phyloP scores from a whole-genome alignment of 164 flowering plant genomes.

The Tetracentron sinense region DNA sequence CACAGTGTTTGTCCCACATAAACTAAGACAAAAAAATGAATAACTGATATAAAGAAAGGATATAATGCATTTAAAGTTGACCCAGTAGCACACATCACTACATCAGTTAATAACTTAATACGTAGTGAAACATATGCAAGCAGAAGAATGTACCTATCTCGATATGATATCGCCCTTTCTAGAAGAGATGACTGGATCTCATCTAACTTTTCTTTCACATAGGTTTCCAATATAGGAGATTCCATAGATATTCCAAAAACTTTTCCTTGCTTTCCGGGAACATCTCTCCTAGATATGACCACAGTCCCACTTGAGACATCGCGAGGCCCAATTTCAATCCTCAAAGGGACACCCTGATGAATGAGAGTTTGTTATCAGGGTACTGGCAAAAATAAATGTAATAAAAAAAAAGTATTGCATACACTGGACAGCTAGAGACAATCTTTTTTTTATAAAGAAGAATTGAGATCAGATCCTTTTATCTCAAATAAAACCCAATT shows the following conservation, averaged over 20 bases:
- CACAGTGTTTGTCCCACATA: too few relatives aligned
- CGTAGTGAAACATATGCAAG: not conserved
- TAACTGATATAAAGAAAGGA: too few relatives aligned
- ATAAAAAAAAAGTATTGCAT: not conserved
- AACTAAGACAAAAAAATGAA: too few relatives aligned
- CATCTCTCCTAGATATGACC: slow-evolving; percentile 88
- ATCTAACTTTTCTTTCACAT: slow-evolving; percentile 65
- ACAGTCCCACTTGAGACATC: slow-evolving; percentile 82
- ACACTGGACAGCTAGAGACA: too few relatives aligned
- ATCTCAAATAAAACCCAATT: not conserved
- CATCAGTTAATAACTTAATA: too few relatives aligned
- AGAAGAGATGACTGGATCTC: slow-evolving; percentile 82
- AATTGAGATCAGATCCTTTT: not conserved
- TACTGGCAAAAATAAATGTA: not conserved
- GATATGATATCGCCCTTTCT: slow-evolving; percentile 57
- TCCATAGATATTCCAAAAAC: slow-evolving; percentile 87
- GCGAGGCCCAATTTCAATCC: slow-evolving; percentile 97
- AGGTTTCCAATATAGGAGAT: slow-evolving; percentile 50
- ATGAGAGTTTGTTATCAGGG: slow-evolving; percentile 1
- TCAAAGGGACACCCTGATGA: slow-evolving; percentile 83
- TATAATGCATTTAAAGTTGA: not conserved
- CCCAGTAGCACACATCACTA: not conserved
- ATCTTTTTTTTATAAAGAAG: too few relatives aligned
- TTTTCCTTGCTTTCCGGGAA: slow-evolving; percentile 95
- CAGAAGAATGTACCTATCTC: slow-evolving; percentile 57